These are phyloP conservation scores for Saitozyma podzolica DNA, from an alignment of 768 basidiomycete species.

Conservation along the genomic window DNA sequence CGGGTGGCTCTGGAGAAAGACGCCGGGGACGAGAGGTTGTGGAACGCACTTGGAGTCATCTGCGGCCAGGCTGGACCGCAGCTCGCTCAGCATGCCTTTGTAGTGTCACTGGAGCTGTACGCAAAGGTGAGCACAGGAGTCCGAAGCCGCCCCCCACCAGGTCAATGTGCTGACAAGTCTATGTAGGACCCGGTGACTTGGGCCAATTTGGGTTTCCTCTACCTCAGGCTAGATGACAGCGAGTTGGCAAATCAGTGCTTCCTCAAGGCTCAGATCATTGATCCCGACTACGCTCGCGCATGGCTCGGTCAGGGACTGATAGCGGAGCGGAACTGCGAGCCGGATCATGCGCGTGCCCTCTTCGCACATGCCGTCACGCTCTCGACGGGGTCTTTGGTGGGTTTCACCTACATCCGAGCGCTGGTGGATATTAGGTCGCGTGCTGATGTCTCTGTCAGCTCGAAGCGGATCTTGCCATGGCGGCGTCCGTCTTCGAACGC, in stretches of 20 bases:
- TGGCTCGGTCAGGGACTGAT: slow-evolving; percentile 78
- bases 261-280: slow-evolving; percentile 80
- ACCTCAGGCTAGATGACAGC: slow-evolving; percentile 71
- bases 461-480: slow-evolving; percentile 75
- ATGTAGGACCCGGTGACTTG: slow-evolving; percentile 70
- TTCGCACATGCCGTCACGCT: slow-evolving; percentile 52
- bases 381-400: slow-evolving; percentile 51
- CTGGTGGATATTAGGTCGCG: background rate
- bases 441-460: slow-evolving; percentile 58
- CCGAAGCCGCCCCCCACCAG: too few species aligned
- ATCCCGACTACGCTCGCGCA: slow-evolving; percentile 81
- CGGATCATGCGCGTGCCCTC: slow-evolving; percentile 65
- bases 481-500: slow-evolving; percentile 62
- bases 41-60: slow-evolving; percentile 78
- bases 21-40: slow-evolving; percentile 69
- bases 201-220: slow-evolving; percentile 86
- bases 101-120: slow-evolving; percentile 82
- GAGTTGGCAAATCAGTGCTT: slow-evolving; percentile 85
- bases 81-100: slow-evolving; percentile 85
- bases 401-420: slow-evolving; percentile 4
- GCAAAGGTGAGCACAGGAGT: slow-evolving; percentile 65
- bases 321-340: slow-evolving; percentile 52
- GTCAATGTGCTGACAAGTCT: too few species aligned
- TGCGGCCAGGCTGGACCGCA: slow-evolving; percentile 68
- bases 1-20: slow-evolving; percentile 73